Percentiles rank a stretch among this genome's conserved stretches.
phyloP scores from a whole-genome alignment of 768 basidiomycete species.

The Rhodotorula taiwanensis region DNA sequence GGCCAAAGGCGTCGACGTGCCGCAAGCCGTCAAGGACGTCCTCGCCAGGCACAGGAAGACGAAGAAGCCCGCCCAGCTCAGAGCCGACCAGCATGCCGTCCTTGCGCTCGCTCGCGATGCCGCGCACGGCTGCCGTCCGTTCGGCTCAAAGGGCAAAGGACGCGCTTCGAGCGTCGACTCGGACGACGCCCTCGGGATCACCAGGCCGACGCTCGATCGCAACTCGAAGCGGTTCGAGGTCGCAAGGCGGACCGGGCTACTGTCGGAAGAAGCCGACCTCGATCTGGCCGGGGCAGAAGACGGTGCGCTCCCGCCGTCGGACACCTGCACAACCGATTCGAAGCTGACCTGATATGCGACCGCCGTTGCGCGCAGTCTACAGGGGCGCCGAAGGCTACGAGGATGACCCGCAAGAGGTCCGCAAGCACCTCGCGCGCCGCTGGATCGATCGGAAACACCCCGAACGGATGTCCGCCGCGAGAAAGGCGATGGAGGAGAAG shows the following conservation, averaged over 20 bases:
- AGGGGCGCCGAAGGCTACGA: background rate
- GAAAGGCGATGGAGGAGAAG: slow-evolving; percentile 5
- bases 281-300: background rate
- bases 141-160: no score
- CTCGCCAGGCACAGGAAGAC: background rate
- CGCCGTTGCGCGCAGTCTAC: no score
- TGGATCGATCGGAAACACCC: slow-evolving; percentile 23
- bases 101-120: background rate
- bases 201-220: background rate
- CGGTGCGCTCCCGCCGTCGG: background rate
- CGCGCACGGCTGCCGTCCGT: background rate
- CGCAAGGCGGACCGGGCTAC: background rate
- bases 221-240: background rate
- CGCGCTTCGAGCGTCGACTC: background rate
- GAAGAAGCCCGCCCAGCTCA: background rate
- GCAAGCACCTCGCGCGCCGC: slow-evolving; percentile 16
- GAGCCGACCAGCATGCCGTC: background rate
- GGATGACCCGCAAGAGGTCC: background rate
- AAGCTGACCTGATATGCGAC: no score
- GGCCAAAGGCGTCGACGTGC: background rate
- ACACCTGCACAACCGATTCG: no score
- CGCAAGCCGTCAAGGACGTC: background rate
- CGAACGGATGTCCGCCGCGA: background rate
- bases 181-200: background rate
- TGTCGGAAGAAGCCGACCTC: background rate